phyloP scores from a whole-genome alignment of 1,284 basidiomycete genomes.

The Porodaedalea pini region DNA sequence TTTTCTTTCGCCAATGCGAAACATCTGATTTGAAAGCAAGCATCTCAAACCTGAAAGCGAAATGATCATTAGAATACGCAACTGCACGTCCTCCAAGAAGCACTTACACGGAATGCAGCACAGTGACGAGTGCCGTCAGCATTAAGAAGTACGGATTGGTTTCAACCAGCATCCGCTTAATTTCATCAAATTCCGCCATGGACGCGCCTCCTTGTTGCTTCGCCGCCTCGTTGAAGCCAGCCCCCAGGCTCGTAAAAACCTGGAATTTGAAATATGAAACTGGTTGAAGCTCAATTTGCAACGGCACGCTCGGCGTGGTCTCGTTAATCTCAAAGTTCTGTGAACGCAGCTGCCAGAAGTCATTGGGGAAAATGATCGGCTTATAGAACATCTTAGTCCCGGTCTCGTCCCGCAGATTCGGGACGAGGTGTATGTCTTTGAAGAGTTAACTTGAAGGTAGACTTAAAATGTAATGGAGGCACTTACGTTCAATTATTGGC shows the following conservation, averaged over 20 bases:
- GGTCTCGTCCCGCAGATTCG: slow-evolving; percentile 54
- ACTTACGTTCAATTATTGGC: slow-evolving; percentile 60
- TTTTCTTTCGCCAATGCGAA: slow-evolving; percentile 90
- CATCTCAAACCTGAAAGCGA: slow-evolving; percentile 74
- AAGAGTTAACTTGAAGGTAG: slow-evolving; percentile 12
- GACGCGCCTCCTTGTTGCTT: slow-evolving; percentile 63
- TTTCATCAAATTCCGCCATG: slow-evolving; percentile 81
- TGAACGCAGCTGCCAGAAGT: slow-evolving; percentile 88
- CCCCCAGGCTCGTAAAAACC: slow-evolving; percentile 75
- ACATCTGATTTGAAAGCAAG: slow-evolving; percentile 94
- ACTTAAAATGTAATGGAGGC: slow-evolving; percentile 1
- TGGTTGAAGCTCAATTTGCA: slow-evolving; percentile 82
- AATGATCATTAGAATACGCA: neutral
- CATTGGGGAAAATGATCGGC: slow-evolving; percentile 90
- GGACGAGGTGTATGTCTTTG: slow-evolving; percentile 59
- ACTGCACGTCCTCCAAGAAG: neutral
- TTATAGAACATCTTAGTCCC: slow-evolving; percentile 69
- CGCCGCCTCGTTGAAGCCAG: slow-evolving; percentile 78
- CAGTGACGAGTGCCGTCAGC: slow-evolving; percentile 76
- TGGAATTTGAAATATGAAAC: slow-evolving; percentile 87
- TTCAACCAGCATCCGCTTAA: slow-evolving; percentile 92
- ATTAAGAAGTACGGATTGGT: slow-evolving; percentile 90
- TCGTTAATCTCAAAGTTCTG: slow-evolving; percentile 78
- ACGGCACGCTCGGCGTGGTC: slow-evolving; percentile 69
- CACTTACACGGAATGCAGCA: slow-evolving; percentile 82